Base-by-base conservation (phyloP, 2,329 filamentous ascomycete species). In the Fusarium xyrophilum region DNA sequence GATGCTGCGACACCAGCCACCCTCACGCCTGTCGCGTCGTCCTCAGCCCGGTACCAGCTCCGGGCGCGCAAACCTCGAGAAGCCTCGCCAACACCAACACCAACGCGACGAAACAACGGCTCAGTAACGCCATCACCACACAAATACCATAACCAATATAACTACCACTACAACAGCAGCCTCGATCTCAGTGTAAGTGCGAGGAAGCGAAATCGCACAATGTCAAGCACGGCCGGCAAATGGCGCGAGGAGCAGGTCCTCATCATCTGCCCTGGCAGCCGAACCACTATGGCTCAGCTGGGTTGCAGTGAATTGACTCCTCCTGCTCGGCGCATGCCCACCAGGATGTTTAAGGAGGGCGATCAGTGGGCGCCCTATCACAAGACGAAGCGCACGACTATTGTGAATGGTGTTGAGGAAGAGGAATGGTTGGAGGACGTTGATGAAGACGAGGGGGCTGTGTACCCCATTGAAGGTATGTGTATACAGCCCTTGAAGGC, bases 271-370 rank as follows among this genome's bases (percentile, higher is more conserved):
- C 91, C 91, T 35, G 94, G 94, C 76, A 97, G 93, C 78, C 90
- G 91, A 80, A 95, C 90, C 69, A 97, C 93, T 62, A 88, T 97
- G 82, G 94, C 93, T 71, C 93, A 97, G 85, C 87, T 97, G 40
- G 94, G 94, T 53, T 91, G 96, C 73, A 90, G 89, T 73, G 94
- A 97, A 82, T 90, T 98, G 79, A 97, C 94, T 36, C 94, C 93
- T 43, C 93, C 96, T n/a, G 86, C 89, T 66, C 88, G 92, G 78
- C 92, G 93, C 71, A 87, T 98, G 71, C 89, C 92, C 33, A 97
- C 95, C 79, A 91, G 96, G 82, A 97, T 99, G 93, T 99, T 98
- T 55, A 88, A 89, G 71, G 93, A 96, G 61, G 89, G 91, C 76
- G 93, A 88, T 76, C 91, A 95, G 33, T 89, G 85, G 82, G 79